Percentiles rank a stretch among this genome's conserved stretches.
Conservation (phyloP, 2,329 filamentous ascomycete species). For the Aspergillus fructus region DNA sequence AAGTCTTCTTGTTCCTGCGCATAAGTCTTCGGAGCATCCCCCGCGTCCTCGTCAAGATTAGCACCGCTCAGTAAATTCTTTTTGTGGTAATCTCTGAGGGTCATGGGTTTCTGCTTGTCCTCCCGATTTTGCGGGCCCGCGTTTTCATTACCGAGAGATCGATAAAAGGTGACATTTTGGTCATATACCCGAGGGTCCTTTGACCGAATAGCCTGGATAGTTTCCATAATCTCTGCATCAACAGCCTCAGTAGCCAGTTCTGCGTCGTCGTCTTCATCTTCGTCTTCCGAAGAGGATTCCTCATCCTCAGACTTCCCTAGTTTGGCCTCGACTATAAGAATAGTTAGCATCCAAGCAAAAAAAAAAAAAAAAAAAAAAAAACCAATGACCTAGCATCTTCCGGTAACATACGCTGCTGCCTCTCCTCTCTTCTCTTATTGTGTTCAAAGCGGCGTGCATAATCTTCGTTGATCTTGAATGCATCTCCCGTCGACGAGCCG, state of each 20-base stretch:
- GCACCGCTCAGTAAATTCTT: conserved; percentile 79
- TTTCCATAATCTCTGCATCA: conserved; percentile 83
- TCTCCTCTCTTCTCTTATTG: conserved; percentile 95
- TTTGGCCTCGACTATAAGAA: conserved; percentile 77
- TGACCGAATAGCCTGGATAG: conserved; percentile 79
- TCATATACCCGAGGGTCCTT: conserved; percentile 95
- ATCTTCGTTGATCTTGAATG: conserved; percentile 83
- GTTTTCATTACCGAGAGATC: conserved; percentile 57
- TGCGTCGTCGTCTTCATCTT: conserved; percentile 87
- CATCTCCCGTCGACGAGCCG: conserved; percentile 32
- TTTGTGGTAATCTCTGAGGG: conserved; percentile 85
- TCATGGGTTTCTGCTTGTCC: conserved; percentile 80
- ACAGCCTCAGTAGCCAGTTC: conserved; percentile 82
- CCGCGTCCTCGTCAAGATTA: conserved; percentile 53
- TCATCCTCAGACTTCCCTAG: conserved; percentile 61
- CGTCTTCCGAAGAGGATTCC: conserved; percentile 68
- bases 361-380: neutral
- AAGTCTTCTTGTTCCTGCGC: conserved; percentile 83
- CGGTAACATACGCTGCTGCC: conserved; percentile 51
- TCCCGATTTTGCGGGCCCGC: conserved; percentile 34
- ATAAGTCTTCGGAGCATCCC: conserved; percentile 65
- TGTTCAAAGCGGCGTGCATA: conserved; percentile 89
- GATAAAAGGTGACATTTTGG: conserved; percentile 74
- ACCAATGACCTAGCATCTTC: neutral
- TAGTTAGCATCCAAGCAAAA: neutral